phyloP scores from a whole-genome alignment of 2,329 filamentous ascomycete genomes.

The Endothia cerciana region DNA sequence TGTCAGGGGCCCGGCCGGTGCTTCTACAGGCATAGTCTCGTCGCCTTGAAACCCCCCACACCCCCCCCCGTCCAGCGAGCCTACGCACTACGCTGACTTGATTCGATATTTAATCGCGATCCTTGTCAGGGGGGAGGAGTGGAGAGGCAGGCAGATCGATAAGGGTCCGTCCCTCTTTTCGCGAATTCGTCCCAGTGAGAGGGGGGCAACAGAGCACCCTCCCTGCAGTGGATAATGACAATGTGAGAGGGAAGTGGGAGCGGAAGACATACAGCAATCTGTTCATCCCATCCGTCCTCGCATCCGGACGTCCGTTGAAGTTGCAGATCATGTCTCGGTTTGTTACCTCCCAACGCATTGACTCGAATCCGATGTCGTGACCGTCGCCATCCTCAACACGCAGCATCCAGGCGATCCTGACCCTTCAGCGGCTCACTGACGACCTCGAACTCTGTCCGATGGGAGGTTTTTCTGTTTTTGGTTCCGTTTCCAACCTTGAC shows the following conservation, averaged over 20 bases:
- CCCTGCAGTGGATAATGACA: slow-evolving; percentile 11
- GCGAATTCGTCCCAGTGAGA: slow-evolving; percentile 17
- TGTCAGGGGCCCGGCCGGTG: not conserved
- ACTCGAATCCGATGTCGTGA: slow-evolving; percentile 13
- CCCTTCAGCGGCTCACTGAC: not conserved
- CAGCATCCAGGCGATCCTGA: not conserved
- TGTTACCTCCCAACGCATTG: slow-evolving; percentile 26
- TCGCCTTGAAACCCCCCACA: not conserved
- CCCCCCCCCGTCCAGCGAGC: not conserved
- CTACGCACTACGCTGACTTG: slow-evolving; percentile 12
- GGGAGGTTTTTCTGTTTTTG: not conserved
- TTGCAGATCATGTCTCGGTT: slow-evolving; percentile 47
- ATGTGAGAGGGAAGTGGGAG: not conserved
- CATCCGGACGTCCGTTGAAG: slow-evolving; percentile 13
- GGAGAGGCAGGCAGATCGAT: slow-evolving; percentile 22
- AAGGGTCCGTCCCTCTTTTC: slow-evolving; percentile 24
- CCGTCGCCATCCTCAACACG: not conserved
- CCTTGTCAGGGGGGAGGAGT: slow-evolving; percentile 26
- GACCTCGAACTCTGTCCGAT: not conserved
- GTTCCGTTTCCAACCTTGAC: slow-evolving; percentile 2
- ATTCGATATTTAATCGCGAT: slow-evolving; percentile 13
- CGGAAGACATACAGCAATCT: slow-evolving; percentile 1
- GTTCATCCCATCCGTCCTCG: not conserved
- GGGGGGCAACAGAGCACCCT: slow-evolving; percentile 3
- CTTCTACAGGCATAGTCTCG: not conserved